phyloP scores from a whole-genome alignment of 2,329 filamentous ascomycete species.

The Calonectria multiphialidica region DNA sequence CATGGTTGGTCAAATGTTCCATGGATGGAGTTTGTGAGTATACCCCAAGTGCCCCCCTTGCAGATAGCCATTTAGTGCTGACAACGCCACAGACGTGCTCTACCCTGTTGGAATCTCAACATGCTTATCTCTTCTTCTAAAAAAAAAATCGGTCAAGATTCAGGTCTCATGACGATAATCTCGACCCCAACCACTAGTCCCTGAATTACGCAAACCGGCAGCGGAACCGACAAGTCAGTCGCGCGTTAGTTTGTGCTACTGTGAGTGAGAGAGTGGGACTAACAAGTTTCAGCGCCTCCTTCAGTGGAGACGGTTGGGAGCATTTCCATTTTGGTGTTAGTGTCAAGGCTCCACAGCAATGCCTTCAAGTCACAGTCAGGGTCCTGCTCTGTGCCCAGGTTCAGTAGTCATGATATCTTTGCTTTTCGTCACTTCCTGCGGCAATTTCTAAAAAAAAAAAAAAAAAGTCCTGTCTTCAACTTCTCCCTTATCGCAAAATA shows the following conservation, averaged over 20 bases:
- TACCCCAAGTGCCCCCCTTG: not conserved
- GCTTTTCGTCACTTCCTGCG: not conserved
- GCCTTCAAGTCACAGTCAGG: not conserved
- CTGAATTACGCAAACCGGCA: no score
- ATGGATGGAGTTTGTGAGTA: constrained; percentile 46
- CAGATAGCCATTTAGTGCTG: not conserved
- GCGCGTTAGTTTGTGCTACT: not conserved
- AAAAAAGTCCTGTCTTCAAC: no score
- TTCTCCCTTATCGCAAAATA: no score
- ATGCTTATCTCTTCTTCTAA: constrained; percentile 38
- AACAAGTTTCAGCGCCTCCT: not conserved
- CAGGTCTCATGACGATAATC: not conserved
- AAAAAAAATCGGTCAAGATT: not conserved
- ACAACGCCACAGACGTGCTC: constrained; percentile 32
- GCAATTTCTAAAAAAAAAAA: no score
- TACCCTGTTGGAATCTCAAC: constrained; percentile 25
- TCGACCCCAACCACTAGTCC: not conserved
- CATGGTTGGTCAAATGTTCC: constrained; percentile 36
- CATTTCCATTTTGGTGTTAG: constrained; percentile 26
- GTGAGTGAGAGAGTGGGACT: not conserved
- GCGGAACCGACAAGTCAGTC: not conserved
- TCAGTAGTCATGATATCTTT: not conserved
- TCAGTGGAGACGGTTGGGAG: constrained; percentile 17
- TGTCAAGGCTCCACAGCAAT: not conserved
- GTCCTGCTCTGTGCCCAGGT: not conserved